phyloP scores from a whole-genome alignment of 2,329 filamentous ascomycete genomes.

The Venturiaceae sp. region DNA sequence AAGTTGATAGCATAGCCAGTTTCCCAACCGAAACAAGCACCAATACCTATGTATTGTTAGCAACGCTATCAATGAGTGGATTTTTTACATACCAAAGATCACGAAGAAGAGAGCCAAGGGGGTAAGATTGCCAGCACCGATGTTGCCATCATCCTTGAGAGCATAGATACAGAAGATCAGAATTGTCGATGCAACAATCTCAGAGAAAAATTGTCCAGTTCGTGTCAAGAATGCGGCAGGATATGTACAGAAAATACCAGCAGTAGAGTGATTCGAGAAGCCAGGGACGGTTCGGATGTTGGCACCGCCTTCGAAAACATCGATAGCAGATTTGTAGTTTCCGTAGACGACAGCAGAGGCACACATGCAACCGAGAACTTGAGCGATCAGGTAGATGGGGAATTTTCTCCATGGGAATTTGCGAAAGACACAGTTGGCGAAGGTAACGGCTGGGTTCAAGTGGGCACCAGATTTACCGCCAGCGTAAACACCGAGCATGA shows the following conservation, averaged over 20 bases:
- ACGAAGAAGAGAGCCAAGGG: conserved; percentile 57
- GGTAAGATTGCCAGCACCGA: conserved; percentile 29
- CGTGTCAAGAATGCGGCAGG: conserved; percentile 53
- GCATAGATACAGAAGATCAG: conserved; percentile 64
- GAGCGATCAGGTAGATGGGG: conserved; percentile 39
- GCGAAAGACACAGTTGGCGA: conserved; percentile 33
- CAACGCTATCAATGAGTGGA: neutral
- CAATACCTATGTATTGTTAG: conserved; percentile 34
- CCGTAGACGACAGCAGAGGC: conserved; percentile 38
- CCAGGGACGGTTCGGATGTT: conserved; percentile 8
- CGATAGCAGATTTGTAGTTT: conserved; percentile 29
- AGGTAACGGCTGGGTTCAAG: conserved; percentile 37
- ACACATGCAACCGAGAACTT: conserved; percentile 42
- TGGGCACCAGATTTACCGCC: conserved; percentile 39
- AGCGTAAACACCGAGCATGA: conserved; percentile 39
- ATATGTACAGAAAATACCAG: conserved; percentile 61
- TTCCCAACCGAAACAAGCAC: conserved; percentile 65
- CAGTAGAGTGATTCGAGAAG: conserved; percentile 42
- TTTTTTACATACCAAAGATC: conserved; percentile 45
- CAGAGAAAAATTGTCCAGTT: conserved; percentile 60
- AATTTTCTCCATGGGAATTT: conserved; percentile 44
- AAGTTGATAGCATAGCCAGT: conserved; percentile 69
- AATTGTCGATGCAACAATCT: conserved; percentile 56
- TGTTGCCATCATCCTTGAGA: conserved; percentile 43
- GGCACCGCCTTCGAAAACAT: conserved; percentile 5